These are phyloP conservation scores for Cladophialophora chaetospira DNA, from an alignment of 2,329 filamentous ascomycete species.

Conservation along the genomic window DNA sequence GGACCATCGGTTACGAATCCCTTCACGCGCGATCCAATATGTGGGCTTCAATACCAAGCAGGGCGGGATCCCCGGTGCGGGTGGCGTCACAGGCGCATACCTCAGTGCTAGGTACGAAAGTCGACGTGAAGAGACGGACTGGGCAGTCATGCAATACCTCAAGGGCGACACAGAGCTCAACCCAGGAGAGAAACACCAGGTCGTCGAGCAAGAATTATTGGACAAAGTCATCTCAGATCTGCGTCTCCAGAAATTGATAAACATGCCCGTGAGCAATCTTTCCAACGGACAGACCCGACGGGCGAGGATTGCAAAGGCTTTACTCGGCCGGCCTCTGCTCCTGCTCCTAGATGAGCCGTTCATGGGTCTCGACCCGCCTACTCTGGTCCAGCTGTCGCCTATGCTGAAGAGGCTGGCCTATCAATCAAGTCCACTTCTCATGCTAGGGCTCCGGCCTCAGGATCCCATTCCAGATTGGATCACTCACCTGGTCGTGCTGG, in stretches of 20 bases:
- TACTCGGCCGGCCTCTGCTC: conserved; percentile 77
- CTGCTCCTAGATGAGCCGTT: conserved; percentile 91
- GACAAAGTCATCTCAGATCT: conserved; percentile 69
- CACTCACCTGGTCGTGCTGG: conserved; percentile 75
- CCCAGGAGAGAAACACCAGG: conserved; percentile 42
- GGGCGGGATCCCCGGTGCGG: conserved; percentile 52
- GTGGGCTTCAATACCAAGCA: conserved; percentile 85
- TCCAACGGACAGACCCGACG: conserved; percentile 92
- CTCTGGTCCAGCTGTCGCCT: conserved; percentile 69
- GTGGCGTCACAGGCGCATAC: conserved; percentile 68
- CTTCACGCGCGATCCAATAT: conserved; percentile 74
- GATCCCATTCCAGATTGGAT: conserved; percentile 89
- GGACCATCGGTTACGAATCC: conserved; percentile 55
- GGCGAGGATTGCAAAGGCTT: conserved; percentile 81
- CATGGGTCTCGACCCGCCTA: conserved; percentile 87
- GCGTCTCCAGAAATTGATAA: conserved; percentile 66
- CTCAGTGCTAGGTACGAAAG: conserved; percentile 90
- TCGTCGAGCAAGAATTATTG: conserved; percentile 45
- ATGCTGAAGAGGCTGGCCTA: conserved; percentile 70
- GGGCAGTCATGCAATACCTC: conserved; percentile 78
- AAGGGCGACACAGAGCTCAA: conserved; percentile 83
- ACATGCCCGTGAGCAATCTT: conserved; percentile 83
- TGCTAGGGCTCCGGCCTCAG: conserved; percentile 79
- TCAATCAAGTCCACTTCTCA: conserved; percentile 67
- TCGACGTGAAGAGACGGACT: conserved; percentile 81